A percentile compares a stretch with the other conserved stretches of the same genome.
phyloP scores from a whole-genome alignment of 2,329 filamentous ascomycete species.

The Trichophyton benhamiae region DNA sequence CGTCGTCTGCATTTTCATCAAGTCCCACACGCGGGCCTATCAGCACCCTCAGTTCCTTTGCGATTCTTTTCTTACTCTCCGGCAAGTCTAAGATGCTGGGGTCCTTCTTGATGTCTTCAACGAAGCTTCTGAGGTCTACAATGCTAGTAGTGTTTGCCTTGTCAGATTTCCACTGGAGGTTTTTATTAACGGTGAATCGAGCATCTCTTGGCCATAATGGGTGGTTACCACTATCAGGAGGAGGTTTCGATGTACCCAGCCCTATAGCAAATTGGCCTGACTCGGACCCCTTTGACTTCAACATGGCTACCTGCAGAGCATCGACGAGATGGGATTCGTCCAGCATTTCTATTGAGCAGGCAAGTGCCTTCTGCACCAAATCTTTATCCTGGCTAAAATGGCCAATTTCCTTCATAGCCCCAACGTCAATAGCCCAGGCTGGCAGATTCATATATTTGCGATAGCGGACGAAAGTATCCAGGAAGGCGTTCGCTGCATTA shows the following conservation, averaged over 20 bases:
- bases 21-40: constrained; percentile 3
- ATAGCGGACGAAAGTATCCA: constrained; percentile 12
- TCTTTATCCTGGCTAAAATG: background rate
- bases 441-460: constrained; percentile 8
- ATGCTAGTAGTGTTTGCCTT: background rate
- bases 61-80: background rate
- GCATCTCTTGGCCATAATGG: background rate
- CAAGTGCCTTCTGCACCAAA: constrained; percentile 10
- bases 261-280: background rate
- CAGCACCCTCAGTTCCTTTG: constrained; percentile 12
- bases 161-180: background rate
- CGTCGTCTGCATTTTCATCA: background rate
- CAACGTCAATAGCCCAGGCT: constrained; percentile 1
- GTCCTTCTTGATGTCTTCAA: background rate
- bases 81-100: background rate
- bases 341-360: background rate
- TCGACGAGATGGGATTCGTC: background rate
- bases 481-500: constrained; percentile 9
- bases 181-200: background rate
- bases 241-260: background rate
- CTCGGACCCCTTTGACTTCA: background rate
- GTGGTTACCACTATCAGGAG: background rate
- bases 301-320: background rate
- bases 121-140: background rate
- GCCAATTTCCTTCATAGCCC: constrained; percentile 1